Evolutionary conservation across 768 basidiomycete genomes (phyloP).

Genomic region (Suillus alpinus): DNA sequence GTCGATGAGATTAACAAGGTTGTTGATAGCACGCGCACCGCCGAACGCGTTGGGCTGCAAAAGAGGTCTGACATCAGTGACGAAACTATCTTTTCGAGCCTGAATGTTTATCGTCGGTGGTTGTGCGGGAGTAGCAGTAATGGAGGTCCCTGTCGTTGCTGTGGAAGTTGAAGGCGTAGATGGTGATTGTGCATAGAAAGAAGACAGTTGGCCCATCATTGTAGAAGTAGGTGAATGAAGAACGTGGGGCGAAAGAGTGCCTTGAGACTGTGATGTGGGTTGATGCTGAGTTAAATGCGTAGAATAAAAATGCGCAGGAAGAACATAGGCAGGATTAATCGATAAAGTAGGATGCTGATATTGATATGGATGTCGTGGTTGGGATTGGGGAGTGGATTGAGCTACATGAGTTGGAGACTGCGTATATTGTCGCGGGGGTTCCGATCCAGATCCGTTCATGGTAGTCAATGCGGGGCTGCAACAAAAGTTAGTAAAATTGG

Average conservation of each 20-base stretch:
- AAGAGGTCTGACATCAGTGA: slow-evolving; percentile 49
- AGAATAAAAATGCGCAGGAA: slow-evolving; percentile 36
- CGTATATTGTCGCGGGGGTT: slow-evolving; percentile 44
- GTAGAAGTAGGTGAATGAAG: slow-evolving; percentile 54
- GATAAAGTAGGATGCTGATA: slow-evolving; percentile 40
- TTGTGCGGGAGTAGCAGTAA: slow-evolving; percentile 23
- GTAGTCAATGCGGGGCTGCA: slow-evolving; percentile 59
- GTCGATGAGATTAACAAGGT: slow-evolving; percentile 56
- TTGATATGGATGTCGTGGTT: slow-evolving; percentile 38
- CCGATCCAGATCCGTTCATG: slow-evolving; percentile 47
- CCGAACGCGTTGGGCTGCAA: slow-evolving; percentile 60
- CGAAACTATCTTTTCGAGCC: slow-evolving; percentile 55
- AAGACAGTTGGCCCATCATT: slow-evolving; percentile 33
- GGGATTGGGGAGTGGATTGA: slow-evolving; percentile 30
- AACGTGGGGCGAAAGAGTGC: slow-evolving; percentile 68
- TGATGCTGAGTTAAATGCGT: slow-evolving; percentile 21
- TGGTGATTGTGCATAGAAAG: slow-evolving; percentile 33
- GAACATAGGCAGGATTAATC: slow-evolving; percentile 41
- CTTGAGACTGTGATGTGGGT: slow-evolving; percentile 41
- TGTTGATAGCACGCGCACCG: slow-evolving; percentile 64
- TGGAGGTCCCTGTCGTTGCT: slow-evolving; percentile 16
- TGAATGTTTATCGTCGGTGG: slow-evolving; percentile 41
- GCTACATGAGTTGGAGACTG: slow-evolving; percentile 40
- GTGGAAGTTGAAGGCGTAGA: slow-evolving; percentile 24
- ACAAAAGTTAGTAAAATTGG: slow-evolving; percentile 14